Conservation (phyloP, 192 early-diverging fungal species). For the Gryganskiella cystojenkinii region DNA sequence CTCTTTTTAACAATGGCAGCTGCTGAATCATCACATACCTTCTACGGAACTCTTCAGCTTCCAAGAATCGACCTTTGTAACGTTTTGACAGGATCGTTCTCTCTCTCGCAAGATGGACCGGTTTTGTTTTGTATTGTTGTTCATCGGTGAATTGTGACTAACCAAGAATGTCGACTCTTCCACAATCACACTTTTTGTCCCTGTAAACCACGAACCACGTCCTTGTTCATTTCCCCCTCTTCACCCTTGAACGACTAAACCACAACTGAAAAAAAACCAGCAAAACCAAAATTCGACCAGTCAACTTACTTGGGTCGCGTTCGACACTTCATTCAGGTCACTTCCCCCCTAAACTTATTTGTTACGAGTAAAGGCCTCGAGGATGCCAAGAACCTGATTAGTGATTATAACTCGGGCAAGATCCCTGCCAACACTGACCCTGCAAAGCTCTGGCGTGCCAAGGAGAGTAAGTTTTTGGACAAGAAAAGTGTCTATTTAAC, state of each 20-base stretch:
- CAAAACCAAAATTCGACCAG: slow-evolving; percentile 70
- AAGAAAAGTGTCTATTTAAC: too few relatives aligned
- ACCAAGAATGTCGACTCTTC: background rate
- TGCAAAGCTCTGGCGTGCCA: slow-evolving; percentile 76
- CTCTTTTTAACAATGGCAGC: slow-evolving; percentile 2
- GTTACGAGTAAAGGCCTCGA: slow-evolving; percentile 66
- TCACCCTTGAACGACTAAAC: background rate
- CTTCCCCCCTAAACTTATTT: slow-evolving; percentile 78
- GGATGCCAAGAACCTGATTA: slow-evolving; percentile 69
- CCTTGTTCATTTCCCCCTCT: background rate
- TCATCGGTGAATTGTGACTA: background rate
- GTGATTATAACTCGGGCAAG: slow-evolving; percentile 66
- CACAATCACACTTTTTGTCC: background rate
- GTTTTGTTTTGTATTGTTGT: too few relatives aligned
- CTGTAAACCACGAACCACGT: too few relatives aligned
- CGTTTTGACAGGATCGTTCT: too few relatives aligned
- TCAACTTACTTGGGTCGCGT: slow-evolving; percentile 80
- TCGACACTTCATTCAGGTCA: slow-evolving; percentile 78
- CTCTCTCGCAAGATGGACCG: too few relatives aligned
- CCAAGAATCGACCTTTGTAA: background rate
- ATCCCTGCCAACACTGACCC: slow-evolving; percentile 43
- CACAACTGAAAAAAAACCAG: too few relatives aligned
- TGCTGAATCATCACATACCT: background rate
- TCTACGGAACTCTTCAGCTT: background rate
- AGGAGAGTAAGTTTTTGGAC: slow-evolving; percentile 64